Percentiles rank a stretch among this genome's conserved stretches.
phyloP scores from a whole-genome alignment of 1,139 yeast genomes.

The Taiozyma sp. region DNA sequence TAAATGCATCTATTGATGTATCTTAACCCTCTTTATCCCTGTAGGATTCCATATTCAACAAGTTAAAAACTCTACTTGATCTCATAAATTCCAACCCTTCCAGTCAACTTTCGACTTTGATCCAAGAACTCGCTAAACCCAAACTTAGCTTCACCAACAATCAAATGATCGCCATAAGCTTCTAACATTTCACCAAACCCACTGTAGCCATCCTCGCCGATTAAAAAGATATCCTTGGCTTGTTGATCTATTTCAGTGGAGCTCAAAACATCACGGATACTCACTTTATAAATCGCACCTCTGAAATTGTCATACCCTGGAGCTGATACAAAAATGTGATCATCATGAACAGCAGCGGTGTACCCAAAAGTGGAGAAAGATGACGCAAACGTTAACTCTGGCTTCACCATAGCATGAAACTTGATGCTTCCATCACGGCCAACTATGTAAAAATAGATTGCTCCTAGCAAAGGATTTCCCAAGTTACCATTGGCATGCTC shows the following conservation, averaged over 20 bases:
- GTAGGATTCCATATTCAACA: background rate
- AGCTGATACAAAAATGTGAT: slow-evolving; percentile 30
- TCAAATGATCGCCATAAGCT: slow-evolving; percentile 24
- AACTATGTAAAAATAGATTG: slow-evolving; percentile 31
- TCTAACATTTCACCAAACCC: slow-evolving; percentile 38
- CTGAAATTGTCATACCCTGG: slow-evolving; percentile 32
- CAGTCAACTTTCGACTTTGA: slow-evolving; percentile 18
- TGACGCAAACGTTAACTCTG: slow-evolving; percentile 12
- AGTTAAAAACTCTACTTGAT: background rate
- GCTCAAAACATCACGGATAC: slow-evolving; percentile 21
- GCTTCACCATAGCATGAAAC: slow-evolving; percentile 13
- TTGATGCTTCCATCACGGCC: slow-evolving; percentile 12
- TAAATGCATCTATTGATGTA: no score
- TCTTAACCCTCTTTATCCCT: no score
- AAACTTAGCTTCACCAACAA: slow-evolving; percentile 42
- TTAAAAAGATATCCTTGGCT: slow-evolving; percentile 16
- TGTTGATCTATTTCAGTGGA: slow-evolving; percentile 6
- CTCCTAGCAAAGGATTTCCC: slow-evolving; percentile 31
- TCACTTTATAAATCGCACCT: slow-evolving; percentile 41
- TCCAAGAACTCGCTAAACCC: slow-evolving; percentile 27
- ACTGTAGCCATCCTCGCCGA: slow-evolving; percentile 27
- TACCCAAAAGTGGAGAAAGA: slow-evolving; percentile 31
- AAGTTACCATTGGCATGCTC: slow-evolving; percentile 17
- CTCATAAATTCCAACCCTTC: slow-evolving; percentile 22
- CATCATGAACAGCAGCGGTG: slow-evolving; percentile 24